Evolutionary conservation across 2,329 filamentous ascomycete genomes (phyloP).

Genomic region (Periglandula ipomoeae): DNA sequence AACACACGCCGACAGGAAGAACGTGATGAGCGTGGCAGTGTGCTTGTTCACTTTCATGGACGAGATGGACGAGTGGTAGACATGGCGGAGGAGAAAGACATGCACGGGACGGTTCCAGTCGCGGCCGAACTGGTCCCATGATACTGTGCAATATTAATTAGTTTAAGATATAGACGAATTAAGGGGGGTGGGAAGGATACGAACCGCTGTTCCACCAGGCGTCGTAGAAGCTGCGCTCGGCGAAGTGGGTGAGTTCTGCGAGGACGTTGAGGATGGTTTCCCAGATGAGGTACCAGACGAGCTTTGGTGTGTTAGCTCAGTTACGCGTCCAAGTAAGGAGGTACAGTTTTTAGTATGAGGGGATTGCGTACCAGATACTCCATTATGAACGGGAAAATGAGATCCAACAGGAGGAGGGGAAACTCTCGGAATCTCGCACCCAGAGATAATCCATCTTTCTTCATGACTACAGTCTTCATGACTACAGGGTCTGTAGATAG

Average conservation of each 20-base stretch:
- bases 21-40: constrained; percentile 66
- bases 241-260: constrained; percentile 67
- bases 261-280: constrained; percentile 65
- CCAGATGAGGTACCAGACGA: constrained; percentile 78
- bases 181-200: constrained; percentile 4
- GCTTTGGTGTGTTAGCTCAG: constrained; percentile 11
- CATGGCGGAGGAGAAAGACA: constrained; percentile 67
- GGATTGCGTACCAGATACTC: constrained; percentile 50
- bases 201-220: constrained; percentile 54
- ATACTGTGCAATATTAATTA: constrained; percentile 25
- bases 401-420: constrained; percentile 64
- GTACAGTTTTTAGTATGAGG: too few relatives aligned
- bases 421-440: constrained; percentile 55
- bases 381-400: constrained; percentile 71
- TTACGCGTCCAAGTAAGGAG: too few relatives aligned
- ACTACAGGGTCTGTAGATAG: constrained; percentile 52
- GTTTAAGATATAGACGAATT: neutral
- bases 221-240: constrained; percentile 64
- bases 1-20: constrained; percentile 60
- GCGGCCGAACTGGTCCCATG: constrained; percentile 69
- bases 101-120: constrained; percentile 75
- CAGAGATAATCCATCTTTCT: constrained; percentile 54
- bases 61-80: constrained; percentile 70
- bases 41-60: constrained; percentile 61
- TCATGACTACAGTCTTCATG: constrained; percentile 56